These are phyloP conservation scores for Populus hybrid DNA, from an alignment of 441 rosid genomes.

Conservation along the genomic window DNA sequence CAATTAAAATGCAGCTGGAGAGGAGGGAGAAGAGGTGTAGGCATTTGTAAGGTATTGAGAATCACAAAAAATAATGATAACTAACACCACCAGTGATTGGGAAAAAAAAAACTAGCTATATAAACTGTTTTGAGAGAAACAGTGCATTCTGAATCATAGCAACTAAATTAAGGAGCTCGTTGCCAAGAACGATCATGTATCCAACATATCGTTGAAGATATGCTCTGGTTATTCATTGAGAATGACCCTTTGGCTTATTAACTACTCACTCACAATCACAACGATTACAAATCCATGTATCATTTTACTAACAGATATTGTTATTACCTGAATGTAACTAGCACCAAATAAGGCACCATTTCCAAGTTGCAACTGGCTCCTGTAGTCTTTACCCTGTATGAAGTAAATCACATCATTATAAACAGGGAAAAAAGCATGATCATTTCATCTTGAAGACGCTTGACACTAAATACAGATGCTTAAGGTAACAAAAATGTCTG, in stretches of 20 bases:
- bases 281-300: not conserved
- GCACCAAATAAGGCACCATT: constrained; percentile 86
- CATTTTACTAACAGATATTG: not conserved
- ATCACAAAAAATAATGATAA: not conserved
- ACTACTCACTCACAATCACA: too few species aligned
- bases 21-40: not conserved
- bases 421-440: not conserved
- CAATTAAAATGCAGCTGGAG: not conserved
- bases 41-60: not conserved
- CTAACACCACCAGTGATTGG: not conserved
- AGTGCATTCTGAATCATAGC: not conserved
- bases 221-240: too few species aligned
- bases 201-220: too few species aligned
- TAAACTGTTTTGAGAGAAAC: not conserved
- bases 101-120: not conserved
- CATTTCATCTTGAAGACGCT: not conserved
- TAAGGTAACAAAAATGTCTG: not conserved
- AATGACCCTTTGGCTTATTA: too few species aligned
- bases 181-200: not conserved
- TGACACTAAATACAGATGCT: not conserved
- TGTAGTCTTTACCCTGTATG: constrained; percentile 74
- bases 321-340: constrained; percentile 81
- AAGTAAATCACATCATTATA: not conserved
- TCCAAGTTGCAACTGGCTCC: constrained; percentile 81
- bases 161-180: not conserved